These are phyloP conservation scores for Podila verticillata DNA, from an alignment of 192 early-diverging fungal genomes.

Conservation along the genomic window DNA sequence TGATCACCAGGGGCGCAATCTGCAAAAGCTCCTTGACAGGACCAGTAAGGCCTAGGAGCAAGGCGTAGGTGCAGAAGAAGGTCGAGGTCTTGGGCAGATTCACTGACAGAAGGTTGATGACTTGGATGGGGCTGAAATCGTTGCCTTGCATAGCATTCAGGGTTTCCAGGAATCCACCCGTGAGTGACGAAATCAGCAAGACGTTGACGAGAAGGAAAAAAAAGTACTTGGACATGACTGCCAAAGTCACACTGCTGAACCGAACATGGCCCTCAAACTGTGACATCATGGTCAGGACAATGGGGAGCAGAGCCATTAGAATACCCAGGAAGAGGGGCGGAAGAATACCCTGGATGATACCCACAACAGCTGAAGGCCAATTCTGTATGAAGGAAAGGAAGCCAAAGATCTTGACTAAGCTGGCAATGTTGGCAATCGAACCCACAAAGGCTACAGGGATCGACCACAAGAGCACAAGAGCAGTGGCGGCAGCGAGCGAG, in stretches of 20 bases:
- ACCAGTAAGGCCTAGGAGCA: constrained; percentile 71
- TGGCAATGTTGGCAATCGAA: constrained; percentile 19
- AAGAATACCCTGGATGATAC: constrained; percentile 75
- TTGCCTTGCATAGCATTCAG: not conserved
- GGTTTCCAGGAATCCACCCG: constrained; percentile 65
- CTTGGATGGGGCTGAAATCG: constrained; percentile 9
- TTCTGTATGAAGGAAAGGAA: constrained; percentile 43
- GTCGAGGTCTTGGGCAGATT: constrained; percentile 78
- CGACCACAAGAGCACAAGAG: constrained; percentile 78
- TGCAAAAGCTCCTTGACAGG: constrained; percentile 76
- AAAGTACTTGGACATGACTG: constrained; percentile 69
- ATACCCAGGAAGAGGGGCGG: constrained; percentile 77
- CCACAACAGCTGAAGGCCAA: constrained; percentile 40
- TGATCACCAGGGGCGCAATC: constrained; percentile 70
- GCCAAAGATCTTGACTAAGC: constrained; percentile 12
- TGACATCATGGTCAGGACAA: constrained; percentile 66
- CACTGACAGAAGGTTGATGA: constrained; percentile 62
- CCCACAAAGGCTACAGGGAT: constrained; percentile 58
- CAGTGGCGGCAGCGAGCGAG: constrained; percentile 60
- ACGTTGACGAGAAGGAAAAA: constrained; percentile 87
- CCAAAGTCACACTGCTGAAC: constrained; percentile 12
- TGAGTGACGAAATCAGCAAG: constrained; percentile 78
- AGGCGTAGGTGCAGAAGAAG: constrained; percentile 87
- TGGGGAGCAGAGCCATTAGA: constrained; percentile 76
- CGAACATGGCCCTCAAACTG: constrained; percentile 37